Evolutionary conservation across 2,329 filamentous ascomycete species (phyloP), one percentile per base, ranked within the genome.

Genomic region (Orbilia brochopaga): DNA sequence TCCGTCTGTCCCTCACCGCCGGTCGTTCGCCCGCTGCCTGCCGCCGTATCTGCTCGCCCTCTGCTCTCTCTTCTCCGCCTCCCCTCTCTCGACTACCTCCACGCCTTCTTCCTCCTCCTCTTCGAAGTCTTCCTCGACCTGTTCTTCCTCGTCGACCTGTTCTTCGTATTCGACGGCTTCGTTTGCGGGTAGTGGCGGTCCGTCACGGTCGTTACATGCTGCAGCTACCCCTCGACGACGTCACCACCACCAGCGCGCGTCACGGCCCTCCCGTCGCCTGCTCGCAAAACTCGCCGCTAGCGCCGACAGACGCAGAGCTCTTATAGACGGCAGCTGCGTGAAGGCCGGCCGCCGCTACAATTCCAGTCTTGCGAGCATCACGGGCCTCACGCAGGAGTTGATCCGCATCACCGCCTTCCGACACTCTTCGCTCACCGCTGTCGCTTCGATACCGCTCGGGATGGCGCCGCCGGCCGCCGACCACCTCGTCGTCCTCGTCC

Each of bases 401-500:
- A 19, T 72, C 6, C 67, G 67, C 3, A 65, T 72, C 19, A 72
- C 67, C 10, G 27, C 67, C 23, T 72, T 50, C 32, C 67, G 67
- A 19, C 51, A 54, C 17, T 51, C 65, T 2, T 60, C 67, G n/a
- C 13, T 48, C 21, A 10, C 32, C 11, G 44, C 40, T 15, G 21
- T 55, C 13, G 54, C 60, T 24, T 61, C 55, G 23, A 35, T 61
- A 35, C 37, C 67, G 7, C 57, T 56, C 24, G 67, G 55, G n/a
- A 65, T 65, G 60, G 32, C 61, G 46, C 53, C 66, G 21, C 67
- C 67, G 10, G 55, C 62, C n/a, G 86, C 88, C 53, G 83, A 89
- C 74, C 90, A 92, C 79, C 85, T 93, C 73, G 89, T 87, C 77
- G 88, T 93, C 46, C 83, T 93, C 50, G 87, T 92, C 58, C 90